These are phyloP conservation scores for Clavariopsis aquatica DNA, from an alignment of 495 filamentous ascomycete genomes.

Conservation along the genomic window DNA sequence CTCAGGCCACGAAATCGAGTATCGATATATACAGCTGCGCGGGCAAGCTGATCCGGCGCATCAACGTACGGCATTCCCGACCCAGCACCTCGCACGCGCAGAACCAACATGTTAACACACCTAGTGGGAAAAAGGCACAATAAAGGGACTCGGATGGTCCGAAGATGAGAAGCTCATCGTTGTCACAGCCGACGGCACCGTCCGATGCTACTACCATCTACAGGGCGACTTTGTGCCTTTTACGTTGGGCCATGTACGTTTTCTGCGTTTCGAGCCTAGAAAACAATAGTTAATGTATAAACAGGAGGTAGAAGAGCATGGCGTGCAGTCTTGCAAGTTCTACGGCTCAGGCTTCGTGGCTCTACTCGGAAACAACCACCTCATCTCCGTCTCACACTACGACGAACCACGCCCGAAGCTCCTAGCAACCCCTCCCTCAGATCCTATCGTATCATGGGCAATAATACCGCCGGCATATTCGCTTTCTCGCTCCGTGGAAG, in stretches of 20 bases:
- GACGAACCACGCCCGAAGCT: slow-evolving; percentile 86
- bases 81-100: neutral
- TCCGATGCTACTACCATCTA: slow-evolving; percentile 87
- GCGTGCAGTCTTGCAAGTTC: slow-evolving; percentile 84
- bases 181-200: slow-evolving; percentile 84
- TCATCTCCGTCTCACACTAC: slow-evolving; percentile 85
- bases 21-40: slow-evolving; percentile 95
- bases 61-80: slow-evolving; percentile 56
- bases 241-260: slow-evolving; percentile 77
- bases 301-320: slow-evolving; percentile 79
- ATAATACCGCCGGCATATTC: slow-evolving; percentile 87
- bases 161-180: slow-evolving; percentile 93
- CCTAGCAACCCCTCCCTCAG: slow-evolving; percentile 75
- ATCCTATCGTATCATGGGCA: slow-evolving; percentile 82
- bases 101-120: slow-evolving; percentile 31
- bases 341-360: slow-evolving; percentile 91
- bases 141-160: slow-evolving; percentile 92
- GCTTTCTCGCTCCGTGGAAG: slow-evolving; percentile 92
- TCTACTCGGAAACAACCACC: slow-evolving; percentile 82
- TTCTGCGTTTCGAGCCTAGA: neutral
- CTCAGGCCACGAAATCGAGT: slow-evolving; percentile 71
- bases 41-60: slow-evolving; percentile 75
- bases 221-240: slow-evolving; percentile 95
- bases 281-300: slow-evolving; percentile 1
- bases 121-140: slow-evolving; percentile 87